Evolutionary conservation across 495 filamentous ascomycete genomes (phyloP), one percentile per base, ranked within the genome.

Genomic region (Parathielavia hyrcaniae): DNA sequence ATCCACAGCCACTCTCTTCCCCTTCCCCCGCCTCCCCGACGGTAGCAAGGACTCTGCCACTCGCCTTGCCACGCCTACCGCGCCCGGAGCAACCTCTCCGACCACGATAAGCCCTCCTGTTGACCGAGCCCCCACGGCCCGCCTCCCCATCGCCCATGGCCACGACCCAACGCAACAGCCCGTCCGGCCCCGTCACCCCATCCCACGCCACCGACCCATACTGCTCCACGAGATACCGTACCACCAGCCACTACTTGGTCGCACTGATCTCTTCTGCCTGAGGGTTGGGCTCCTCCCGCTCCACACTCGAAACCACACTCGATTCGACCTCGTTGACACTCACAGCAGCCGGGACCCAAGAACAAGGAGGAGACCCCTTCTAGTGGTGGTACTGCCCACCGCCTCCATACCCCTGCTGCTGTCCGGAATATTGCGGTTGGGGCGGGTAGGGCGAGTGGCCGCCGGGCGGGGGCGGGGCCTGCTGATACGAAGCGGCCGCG

Each of bases 381-480:
- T 58, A 58, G 40, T 48, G 50, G 40, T 48, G 50, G 69, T 51
- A 50, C 34, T 56, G 44, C 13, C 44, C 20, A 9, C 20, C 26
- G 19, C 53, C 43, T 5, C 49, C 50, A 35, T 55, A 46, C 4
- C 38, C 50, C 14, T 55, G 50, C 4, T 23, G 40, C 22, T 43
- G 26, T 12, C 45, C 30, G 17, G 44, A 35, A 46, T 68, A 69
- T n/a, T 56, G 60, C 13, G 63, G 60, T 32, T 62, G 64, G 32
- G 59, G 54, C 2, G 43, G 43, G 34, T 63, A 59, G 40, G 50
- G 36, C 14, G 51, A 45, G 43, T 61, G 58, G 17, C 61, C 58
- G 53, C 52, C 47, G 14, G 26, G 26, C 26, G 26, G 26, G 6
- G 26, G 26, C 26, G 26, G 26, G 6, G 26, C 26, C 26, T 30